A percentile compares a stretch with the other conserved stretches of the same genome.
phyloP scores from a whole-genome alignment of 2,329 filamentous ascomycete species.

The Trichoderma koningiopsis region DNA sequence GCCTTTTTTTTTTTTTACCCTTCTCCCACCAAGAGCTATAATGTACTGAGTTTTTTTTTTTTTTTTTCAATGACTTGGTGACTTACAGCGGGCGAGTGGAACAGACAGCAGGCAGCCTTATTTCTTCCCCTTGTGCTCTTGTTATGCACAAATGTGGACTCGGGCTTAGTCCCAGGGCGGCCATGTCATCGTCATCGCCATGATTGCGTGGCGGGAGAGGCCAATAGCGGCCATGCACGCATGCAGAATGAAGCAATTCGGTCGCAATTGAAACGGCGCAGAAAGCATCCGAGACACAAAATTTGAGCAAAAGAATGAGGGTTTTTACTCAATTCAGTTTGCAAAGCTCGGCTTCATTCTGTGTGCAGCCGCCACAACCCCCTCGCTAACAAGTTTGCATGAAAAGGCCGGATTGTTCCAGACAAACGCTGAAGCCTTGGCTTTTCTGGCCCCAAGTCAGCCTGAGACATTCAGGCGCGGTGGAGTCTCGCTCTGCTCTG shows the following conservation, averaged over 20 bases:
- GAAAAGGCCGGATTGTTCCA: slow-evolving; percentile 4
- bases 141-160: slow-evolving; percentile 24
- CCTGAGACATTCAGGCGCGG: slow-evolving; percentile 21
- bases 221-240: neutral
- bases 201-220: neutral
- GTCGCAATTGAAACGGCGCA: neutral
- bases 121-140: slow-evolving; percentile 7
- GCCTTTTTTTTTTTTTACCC: neutral
- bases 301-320: too few relatives aligned
- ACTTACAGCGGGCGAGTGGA: neutral
- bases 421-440: slow-evolving; percentile 8
- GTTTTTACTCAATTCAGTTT: neutral
- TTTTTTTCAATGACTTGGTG: neutral
- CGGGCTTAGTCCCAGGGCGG: neutral
- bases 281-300: neutral
- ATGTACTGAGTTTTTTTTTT: neutral
- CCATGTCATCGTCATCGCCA: neutral
- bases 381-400: slow-evolving; percentile 13
- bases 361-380: neutral
- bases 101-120: slow-evolving; percentile 9
- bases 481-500: slow-evolving; percentile 7
- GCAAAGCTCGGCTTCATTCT: neutral
- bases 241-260: slow-evolving; percentile 5
- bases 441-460: neutral
- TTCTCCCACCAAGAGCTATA: neutral